Conservation (phyloP, 2,329 filamentous ascomycete species). For the Metarhizium sp. region DNA sequence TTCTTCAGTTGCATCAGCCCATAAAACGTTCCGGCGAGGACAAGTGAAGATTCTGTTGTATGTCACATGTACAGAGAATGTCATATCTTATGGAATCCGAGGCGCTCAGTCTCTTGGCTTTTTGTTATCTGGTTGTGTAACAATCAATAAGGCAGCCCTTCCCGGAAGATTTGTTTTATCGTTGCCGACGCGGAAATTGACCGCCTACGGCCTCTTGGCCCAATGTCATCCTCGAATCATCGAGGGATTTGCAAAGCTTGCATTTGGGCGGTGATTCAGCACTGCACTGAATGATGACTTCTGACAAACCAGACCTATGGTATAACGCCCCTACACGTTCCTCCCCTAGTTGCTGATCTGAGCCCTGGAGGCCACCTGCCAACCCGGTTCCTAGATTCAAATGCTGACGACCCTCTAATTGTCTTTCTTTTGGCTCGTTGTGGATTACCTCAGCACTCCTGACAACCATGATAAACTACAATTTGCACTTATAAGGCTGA, state of each 20-base stretch:
- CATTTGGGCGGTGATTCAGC: not conserved
- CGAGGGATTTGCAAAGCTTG: not conserved
- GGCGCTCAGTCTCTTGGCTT: not conserved
- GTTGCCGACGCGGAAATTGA: not conserved
- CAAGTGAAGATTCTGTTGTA: not conserved
- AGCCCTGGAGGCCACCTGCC: not conserved
- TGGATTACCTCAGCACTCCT: slow-evolving; percentile 1
- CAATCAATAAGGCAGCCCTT: not conserved
- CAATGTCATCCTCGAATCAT: not conserved
- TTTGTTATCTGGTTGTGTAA: not conserved
- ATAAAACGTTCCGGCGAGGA: not conserved
- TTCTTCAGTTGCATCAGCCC: not conserved
- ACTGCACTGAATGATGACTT: not conserved
- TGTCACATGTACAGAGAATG: not conserved
- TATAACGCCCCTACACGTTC: slow-evolving; percentile 1
- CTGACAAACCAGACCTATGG: not conserved
- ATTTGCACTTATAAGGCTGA: slow-evolving; percentile 51
- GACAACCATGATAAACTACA: not conserved
- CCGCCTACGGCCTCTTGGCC: not conserved
- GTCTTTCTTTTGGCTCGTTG: not conserved
- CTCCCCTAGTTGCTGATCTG: not conserved
- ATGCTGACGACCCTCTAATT: not conserved
- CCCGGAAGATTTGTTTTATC: not conserved
- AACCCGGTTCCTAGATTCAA: not conserved
- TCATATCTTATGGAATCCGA: not conserved